Percentiles rank a stretch among this genome's conserved stretches.
phyloP scores from a whole-genome alignment of 2,329 filamentous ascomycete species.

The Sphaerostilbella broomeana region DNA sequence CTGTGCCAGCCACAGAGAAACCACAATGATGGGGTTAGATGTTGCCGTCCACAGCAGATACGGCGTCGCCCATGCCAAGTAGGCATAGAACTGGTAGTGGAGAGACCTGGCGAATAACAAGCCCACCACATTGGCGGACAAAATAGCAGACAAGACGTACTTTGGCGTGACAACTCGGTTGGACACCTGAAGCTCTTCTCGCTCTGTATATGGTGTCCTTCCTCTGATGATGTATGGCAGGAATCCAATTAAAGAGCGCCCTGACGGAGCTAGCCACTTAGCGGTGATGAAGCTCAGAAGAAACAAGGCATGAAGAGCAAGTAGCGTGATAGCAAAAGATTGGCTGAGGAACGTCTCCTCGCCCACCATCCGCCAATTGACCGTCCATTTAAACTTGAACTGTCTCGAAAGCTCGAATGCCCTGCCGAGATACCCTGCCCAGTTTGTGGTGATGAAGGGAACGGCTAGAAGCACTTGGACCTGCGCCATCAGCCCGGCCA shows the following conservation, averaged over 20 bases:
- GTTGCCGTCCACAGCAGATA: slow-evolving; percentile 78
- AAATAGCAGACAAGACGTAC: slow-evolving; percentile 69
- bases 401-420: slow-evolving; percentile 88
- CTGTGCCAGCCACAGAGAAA: slow-evolving; percentile 66
- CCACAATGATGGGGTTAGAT: slow-evolving; percentile 59
- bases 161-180: slow-evolving; percentile 53
- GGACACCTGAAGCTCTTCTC: slow-evolving; percentile 52
- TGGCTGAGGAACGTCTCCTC: slow-evolving; percentile 70
- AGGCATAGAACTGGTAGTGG: slow-evolving; percentile 94
- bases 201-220: slow-evolving; percentile 38
- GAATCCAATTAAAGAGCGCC: slow-evolving; percentile 51
- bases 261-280: slow-evolving; percentile 66
- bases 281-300: slow-evolving; percentile 59
- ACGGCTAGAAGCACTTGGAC: slow-evolving; percentile 62
- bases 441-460: slow-evolving; percentile 64
- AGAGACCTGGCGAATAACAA: slow-evolving; percentile 80
- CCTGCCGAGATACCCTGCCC: slow-evolving; percentile 65
- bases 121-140: slow-evolving; percentile 71
- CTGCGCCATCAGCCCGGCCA: slow-evolving; percentile 66
- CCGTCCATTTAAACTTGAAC: slow-evolving; percentile 97
- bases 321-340: slow-evolving; percentile 59
- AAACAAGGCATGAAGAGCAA: slow-evolving; percentile 59
- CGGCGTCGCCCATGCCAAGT: slow-evolving; percentile 82
- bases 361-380: slow-evolving; percentile 95
- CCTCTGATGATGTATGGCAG: slow-evolving; percentile 36